Evolutionary conservation across 129 eudicot species (phyloP), one percentile per base, ranked within the genome.

Genomic region (Pittosporum tobira): DNA sequence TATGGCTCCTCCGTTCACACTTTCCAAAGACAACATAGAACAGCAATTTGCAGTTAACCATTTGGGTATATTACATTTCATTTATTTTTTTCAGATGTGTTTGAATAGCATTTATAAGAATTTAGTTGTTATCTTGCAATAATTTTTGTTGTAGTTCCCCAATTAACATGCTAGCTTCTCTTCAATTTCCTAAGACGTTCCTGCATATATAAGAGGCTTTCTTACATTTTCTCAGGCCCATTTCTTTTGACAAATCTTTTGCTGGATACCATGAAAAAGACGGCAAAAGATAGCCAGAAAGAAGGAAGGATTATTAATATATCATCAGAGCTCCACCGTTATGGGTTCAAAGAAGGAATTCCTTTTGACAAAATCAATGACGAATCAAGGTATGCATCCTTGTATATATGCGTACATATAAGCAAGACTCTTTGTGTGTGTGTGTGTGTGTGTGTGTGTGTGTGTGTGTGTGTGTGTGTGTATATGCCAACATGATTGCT

Each of bases 31-130:
- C 73, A 65, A 67, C 50, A 65, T 81, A 20, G 87, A 81, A 47
- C 62, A 76, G 70, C 86, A 80, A 45, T 80, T 81, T 65, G 82
- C 79, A 26, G 77, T 76, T 50, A 76, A 81, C 59, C 87, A 81
- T 63, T 21, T 80, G 38, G 86, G 86, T 80, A 63, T 7, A 22
- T 31, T n/a, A 29, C 24, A 28, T 34, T 34, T 34, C 9, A 34
- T 34, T 34, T 34, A 1, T 34, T 11, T 34, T 34, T 34, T 11
- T 34, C 9, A 5, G 6, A 34, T 34, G 38, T 5, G 38, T 34
- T 34, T 34, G 38, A 11, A 34, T 4, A 34, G 38, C 38, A 5
- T 34, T 34, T 4, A 34, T 5, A 34, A 34, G 38, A 34, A 34
- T 13, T n/a, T n/a, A n/a, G n/a, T n/a, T n/a, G n/a, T n/a, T n/a